A percentile compares a stretch with the other conserved stretches of the same genome.
phyloP scores from a whole-genome alignment of 805 yeast species.

The Suhomyces emberorum region DNA sequence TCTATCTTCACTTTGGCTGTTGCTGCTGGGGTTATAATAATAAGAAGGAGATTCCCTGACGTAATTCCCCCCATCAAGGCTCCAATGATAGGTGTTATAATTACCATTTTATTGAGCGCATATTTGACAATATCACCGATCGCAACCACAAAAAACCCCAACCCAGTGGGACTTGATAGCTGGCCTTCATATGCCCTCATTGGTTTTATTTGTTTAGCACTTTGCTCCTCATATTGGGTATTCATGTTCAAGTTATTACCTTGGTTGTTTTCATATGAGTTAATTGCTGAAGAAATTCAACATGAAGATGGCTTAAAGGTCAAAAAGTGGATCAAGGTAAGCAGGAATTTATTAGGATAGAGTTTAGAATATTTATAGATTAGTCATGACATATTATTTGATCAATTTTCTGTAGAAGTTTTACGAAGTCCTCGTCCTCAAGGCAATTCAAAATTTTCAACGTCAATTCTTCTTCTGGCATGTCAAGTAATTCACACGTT shows the following conservation, averaged over 20 bases:
- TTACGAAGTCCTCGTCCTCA: too few species aligned
- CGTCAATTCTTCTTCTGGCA: too few species aligned
- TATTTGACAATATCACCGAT: constrained; percentile 54
- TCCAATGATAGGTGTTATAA: constrained; percentile 43
- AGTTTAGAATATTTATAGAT: constrained; percentile 1
- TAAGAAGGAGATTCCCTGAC: constrained; percentile 48
- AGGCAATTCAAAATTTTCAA: too few species aligned
- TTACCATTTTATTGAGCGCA: constrained; percentile 43
- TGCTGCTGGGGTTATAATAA: constrained; percentile 55
- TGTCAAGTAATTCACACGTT: too few species aligned
- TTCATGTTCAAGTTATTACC: constrained; percentile 51
- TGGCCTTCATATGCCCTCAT: constrained; percentile 51
- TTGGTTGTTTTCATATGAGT: constrained; percentile 39
- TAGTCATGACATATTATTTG: too few species aligned
- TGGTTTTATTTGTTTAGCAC: constrained; percentile 38
- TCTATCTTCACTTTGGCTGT: constrained; percentile 50
- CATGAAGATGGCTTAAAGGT: constrained; percentile 58
- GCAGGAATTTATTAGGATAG: neutral
- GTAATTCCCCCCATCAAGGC: constrained; percentile 52
- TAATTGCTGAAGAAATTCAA: constrained; percentile 38
- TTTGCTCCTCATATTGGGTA: constrained; percentile 55
- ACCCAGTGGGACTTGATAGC: constrained; percentile 37
- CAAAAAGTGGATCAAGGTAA: constrained; percentile 51
- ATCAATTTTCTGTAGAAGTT: too few species aligned
- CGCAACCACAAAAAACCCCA: constrained; percentile 31